These are phyloP conservation scores for Rutstroemia sydowiana DNA, from an alignment of 2,329 filamentous ascomycete genomes.

Conservation along the genomic window DNA sequence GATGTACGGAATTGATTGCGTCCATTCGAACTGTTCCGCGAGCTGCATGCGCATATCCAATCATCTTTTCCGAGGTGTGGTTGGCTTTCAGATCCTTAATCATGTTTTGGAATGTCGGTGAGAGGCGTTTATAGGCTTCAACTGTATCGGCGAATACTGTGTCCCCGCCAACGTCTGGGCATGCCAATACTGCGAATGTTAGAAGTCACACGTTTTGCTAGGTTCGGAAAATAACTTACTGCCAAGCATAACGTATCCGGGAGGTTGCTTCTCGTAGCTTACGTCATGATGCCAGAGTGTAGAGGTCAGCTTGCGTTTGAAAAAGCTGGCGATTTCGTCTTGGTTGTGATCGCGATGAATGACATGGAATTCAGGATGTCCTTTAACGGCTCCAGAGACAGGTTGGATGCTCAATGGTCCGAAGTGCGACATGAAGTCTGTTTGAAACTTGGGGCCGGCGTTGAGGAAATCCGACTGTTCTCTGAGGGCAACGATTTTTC, in stretches of 20 bases:
- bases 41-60: conserved; percentile 45
- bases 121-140: conserved; percentile 47
- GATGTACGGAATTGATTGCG: conserved; percentile 58
- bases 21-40: conserved; percentile 56
- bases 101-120: conserved; percentile 30
- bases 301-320: conserved; percentile 55
- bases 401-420: conserved; percentile 63
- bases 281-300: conserved; percentile 64
- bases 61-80: conserved; percentile 49
- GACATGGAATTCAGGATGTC: conserved; percentile 55
- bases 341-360: conserved; percentile 57
- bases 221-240: conserved; percentile 10
- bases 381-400: conserved; percentile 57
- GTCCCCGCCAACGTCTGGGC: conserved; percentile 54
- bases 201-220: neutral
- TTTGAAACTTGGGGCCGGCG: conserved; percentile 54
- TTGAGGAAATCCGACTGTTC: conserved; percentile 40
- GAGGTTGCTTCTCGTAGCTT: conserved; percentile 62
- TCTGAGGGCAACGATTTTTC: conserved; percentile 44
- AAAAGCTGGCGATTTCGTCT: conserved; percentile 51
- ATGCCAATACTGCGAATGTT: conserved; percentile 5
- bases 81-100: conserved; percentile 56
- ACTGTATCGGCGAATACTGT: conserved; percentile 67
- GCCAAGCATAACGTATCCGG: conserved; percentile 57
- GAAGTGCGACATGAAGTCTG: conserved; percentile 52